Conservation (phyloP, 805 yeast species). For the Saturnispora diversa region DNA sequence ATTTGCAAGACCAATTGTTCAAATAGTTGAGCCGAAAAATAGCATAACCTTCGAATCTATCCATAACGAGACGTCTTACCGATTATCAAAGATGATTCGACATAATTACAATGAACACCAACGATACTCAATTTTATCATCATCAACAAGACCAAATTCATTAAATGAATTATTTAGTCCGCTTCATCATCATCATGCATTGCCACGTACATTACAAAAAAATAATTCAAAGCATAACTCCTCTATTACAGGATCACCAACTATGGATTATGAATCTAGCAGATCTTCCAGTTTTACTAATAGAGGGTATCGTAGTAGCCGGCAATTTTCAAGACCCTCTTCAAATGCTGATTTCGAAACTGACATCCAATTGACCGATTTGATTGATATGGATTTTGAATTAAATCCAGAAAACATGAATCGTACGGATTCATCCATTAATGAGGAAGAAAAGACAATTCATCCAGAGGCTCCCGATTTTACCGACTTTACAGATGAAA, state of each 20-base stretch:
- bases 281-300: too few species aligned
- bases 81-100: slow-evolving; percentile 4
- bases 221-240: not conserved
- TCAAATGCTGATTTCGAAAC: not conserved
- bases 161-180: not conserved
- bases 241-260: not conserved
- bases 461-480: too few species aligned
- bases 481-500: not conserved
- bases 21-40: slow-evolving; percentile 4
- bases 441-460: not conserved
- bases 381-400: slow-evolving; percentile 10
- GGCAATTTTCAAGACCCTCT: too few species aligned
- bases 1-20: not conserved
- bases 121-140: not conserved
- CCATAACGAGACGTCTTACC: slow-evolving; percentile 6
- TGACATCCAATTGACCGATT: slow-evolving; percentile 4
- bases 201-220: too few species aligned
- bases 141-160: slow-evolving; percentile 4
- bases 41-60: slow-evolving; percentile 1
- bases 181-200: too few species aligned
- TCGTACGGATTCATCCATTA: not conserved
- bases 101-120: slow-evolving; percentile 5
- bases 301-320: too few species aligned
- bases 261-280: too few species aligned
- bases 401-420: too few species aligned